A percentile compares a stretch with the other conserved stretches of the same genome.
phyloP scores from a whole-genome alignment of 192 early-diverging fungal species.

The Powellomyces hirtus region DNA sequence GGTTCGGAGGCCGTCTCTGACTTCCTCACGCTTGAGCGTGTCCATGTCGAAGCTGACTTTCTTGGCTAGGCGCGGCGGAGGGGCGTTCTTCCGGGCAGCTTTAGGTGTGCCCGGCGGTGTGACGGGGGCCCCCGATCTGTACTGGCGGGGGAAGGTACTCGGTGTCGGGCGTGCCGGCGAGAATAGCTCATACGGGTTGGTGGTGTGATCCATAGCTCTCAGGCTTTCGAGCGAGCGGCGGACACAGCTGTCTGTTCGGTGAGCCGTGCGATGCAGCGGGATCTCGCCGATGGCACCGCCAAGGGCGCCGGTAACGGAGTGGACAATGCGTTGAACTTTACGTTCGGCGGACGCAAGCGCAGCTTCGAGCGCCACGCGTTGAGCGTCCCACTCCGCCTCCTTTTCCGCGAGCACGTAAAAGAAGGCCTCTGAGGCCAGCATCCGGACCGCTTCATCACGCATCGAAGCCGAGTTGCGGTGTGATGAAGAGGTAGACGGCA shows the following conservation, averaged over 20 bases:
- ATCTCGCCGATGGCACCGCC: conserved; percentile 10
- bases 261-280: conserved; percentile 1
- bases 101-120: background rate
- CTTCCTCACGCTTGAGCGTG: conserved; percentile 16
- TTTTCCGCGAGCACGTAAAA: conserved; percentile 14
- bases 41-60: conserved; percentile 29
- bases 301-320: conserved; percentile 13
- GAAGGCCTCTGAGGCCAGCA: conserved; percentile 17
- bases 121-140: too few relatives aligned
- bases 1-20: background rate
- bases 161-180: too few relatives aligned
- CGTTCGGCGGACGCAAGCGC: conserved; percentile 16
- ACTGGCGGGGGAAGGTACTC: too few relatives aligned
- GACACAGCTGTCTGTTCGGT: conserved; percentile 5
- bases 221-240: background rate
- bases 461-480: background rate
- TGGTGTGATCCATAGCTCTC: background rate
- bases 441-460: conserved; percentile 18
- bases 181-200: too few relatives aligned
- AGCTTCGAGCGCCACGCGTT: conserved; percentile 5
- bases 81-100: background rate
- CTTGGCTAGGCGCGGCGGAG: conserved; percentile 6
- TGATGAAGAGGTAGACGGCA: background rate
- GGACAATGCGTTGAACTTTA: conserved; percentile 18
- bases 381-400: conserved; percentile 19